Evolutionary conservation across 2,329 filamentous ascomycete species (phyloP), one percentile per base, ranked within the genome.

Genomic region (Kalaharituber pfeilii): DNA sequence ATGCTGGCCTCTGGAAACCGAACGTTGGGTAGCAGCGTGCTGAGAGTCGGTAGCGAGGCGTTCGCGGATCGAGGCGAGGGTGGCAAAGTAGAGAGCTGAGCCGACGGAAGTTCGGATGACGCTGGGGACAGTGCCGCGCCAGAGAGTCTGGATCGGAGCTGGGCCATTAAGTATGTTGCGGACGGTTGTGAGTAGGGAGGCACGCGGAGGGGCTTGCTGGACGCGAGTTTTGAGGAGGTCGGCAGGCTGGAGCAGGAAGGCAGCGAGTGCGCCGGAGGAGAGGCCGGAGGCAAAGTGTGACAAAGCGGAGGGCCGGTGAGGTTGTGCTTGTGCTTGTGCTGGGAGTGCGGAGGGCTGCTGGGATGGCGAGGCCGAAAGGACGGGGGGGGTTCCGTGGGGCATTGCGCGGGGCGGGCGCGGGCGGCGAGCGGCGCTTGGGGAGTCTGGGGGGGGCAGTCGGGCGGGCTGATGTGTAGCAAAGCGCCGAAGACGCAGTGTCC

Each of bases 181-280:
- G 57, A 94, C 72, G 18, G 83, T 84, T 24, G 73, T 71, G 52
- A 78, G 68, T 55, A 96, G 77, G 2, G 86, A 79, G 28, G 59
- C 59, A 30, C 53, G 49, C 44, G 77, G 75, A 50, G 79, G 79
- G 29, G 85, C 86, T 25, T 47, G 42, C 67, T 98, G 91, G 39
- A 96, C 81, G 49, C 91, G 82, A 27, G 91, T 98, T 70, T 98
- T 98, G 67, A 98, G 80, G 3, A 98, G 81, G 70, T 98, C 91
- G 65, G 91, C 84, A 25, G 91, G 91, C 69, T 98, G 91, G 15
- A 98, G 78, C 53, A 96, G 80, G 56, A 94, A 80, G 53, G 91
- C 88, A 52, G 87, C 91, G 60, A 86, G 78, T 51, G 94, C 76
- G 64, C 91, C 91, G 6, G 88, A 95, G 65, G 79, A 79, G 54